phyloP scores from a whole-genome alignment of 1,139 yeast species.

The Candida tetrigidarum region DNA sequence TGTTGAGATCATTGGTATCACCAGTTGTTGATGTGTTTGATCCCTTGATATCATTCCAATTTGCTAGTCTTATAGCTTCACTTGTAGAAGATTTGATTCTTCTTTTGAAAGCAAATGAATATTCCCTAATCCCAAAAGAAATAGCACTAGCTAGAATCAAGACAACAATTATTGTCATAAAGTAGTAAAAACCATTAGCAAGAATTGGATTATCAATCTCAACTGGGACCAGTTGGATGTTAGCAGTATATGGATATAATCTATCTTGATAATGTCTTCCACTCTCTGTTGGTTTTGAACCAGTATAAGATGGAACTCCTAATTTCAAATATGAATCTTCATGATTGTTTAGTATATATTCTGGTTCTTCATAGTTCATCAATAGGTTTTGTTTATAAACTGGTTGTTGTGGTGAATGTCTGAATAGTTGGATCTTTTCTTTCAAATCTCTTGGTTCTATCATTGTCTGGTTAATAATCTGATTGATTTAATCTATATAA shows the following conservation, averaged over 20 bases:
- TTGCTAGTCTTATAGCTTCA: conserved; percentile 11
- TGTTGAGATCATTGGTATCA: neutral
- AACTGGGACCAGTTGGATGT: conserved; percentile 3
- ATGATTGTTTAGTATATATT: conserved; percentile 14
- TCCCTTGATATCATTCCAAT: conserved; percentile 13
- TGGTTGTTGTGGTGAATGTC: conserved; percentile 5
- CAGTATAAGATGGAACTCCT: conserved; percentile 9
- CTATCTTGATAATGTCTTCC: neutral
- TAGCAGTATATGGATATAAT: conserved; percentile 7
- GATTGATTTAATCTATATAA: neutral
- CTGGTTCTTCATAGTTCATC: conserved; percentile 13
- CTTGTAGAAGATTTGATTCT: conserved; percentile 15
- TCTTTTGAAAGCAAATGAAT: conserved; percentile 21
- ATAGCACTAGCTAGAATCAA: conserved; percentile 26
- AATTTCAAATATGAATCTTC: conserved; percentile 16
- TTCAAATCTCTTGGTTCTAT: conserved; percentile 8
- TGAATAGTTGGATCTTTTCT: conserved; percentile 4
- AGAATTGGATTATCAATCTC: conserved; percentile 18
- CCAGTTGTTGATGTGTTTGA: neutral
- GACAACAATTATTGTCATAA: conserved; percentile 27
- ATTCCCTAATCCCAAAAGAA: conserved; percentile 33
- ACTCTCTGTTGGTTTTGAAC: neutral
- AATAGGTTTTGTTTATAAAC: conserved; percentile 9
- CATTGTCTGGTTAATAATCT: neutral
- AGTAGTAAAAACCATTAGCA: conserved; percentile 34